A percentile compares a stretch with the other conserved stretches of the same genome.
Evolutionary conservation across 257 asterid species (phyloP).

Genomic region (Solanum paucissectum): DNA sequence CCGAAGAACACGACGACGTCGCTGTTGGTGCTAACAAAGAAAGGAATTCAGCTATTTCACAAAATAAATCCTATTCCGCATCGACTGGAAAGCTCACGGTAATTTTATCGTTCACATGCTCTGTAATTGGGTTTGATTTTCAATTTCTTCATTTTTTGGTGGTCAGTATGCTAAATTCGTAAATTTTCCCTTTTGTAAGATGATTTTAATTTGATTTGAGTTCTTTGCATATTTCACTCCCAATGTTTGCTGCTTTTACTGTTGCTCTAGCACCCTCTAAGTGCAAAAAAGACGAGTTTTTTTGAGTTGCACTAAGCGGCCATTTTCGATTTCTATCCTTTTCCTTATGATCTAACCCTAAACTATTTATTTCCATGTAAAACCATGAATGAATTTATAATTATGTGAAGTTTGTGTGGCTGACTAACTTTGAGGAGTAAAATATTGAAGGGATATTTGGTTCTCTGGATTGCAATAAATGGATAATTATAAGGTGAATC

Average conservation of each 20-base stretch:
- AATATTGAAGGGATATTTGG: background rate
- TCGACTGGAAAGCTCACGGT: conserved; percentile 29
- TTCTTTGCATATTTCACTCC: background rate
- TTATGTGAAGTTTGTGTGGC: background rate
- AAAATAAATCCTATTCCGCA: conserved; percentile 10
- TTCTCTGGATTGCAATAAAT: background rate
- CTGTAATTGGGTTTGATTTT: background rate
- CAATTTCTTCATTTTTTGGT: background rate
- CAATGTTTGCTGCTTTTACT: background rate
- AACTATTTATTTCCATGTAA: background rate
- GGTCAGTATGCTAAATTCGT: background rate
- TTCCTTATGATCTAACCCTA: background rate
- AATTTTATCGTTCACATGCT: background rate
- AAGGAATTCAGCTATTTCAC: conserved; percentile 1
- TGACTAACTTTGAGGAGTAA: background rate
- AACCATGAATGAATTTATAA: background rate
- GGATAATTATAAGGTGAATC: background rate
- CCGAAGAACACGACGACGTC: conserved; percentile 13
- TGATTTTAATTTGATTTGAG: background rate
- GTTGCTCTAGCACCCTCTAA: background rate
- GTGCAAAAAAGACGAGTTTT: background rate
- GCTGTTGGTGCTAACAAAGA: conserved; percentile 12
- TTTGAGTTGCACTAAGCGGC: background rate
- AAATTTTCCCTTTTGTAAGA: background rate
- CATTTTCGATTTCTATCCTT: background rate